A percentile compares a stretch with the other conserved stretches of the same genome.
These are phyloP conservation scores for Septoria linicola DNA, from an alignment of 2,329 filamentous ascomycete species.

Conservation along the genomic window DNA sequence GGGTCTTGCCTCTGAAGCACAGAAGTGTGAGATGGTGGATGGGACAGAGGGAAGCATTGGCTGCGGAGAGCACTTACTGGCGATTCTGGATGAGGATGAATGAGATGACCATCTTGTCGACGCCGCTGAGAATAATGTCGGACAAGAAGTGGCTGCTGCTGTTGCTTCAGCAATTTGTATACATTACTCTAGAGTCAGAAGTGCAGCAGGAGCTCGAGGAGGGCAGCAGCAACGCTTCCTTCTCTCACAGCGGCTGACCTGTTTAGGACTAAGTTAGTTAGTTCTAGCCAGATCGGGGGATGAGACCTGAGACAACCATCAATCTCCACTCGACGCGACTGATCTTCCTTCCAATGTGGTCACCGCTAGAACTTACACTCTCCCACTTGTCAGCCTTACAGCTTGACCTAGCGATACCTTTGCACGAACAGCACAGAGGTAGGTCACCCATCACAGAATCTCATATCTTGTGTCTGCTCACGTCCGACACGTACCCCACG, in stretches of 20 bases:
- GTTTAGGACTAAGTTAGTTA: too few relatives aligned
- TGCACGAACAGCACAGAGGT: constrained; percentile 4
- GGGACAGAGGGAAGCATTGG: constrained; percentile 1
- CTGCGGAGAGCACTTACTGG: constrained; percentile 56
- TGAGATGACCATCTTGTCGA: constrained; percentile 64
- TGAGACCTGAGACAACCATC: too few relatives aligned
- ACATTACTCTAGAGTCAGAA: not conserved
- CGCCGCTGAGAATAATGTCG: not conserved
- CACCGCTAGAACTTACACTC: too few relatives aligned
- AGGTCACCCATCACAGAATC: constrained; percentile 79
- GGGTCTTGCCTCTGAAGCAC: constrained; percentile 81
- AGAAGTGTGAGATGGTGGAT: constrained; percentile 21
- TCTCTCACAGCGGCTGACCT: too few relatives aligned
- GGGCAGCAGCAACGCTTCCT: too few relatives aligned
- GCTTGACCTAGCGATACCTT: too few relatives aligned
- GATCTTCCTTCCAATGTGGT: too few relatives aligned
- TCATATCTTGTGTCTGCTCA: constrained; percentile 61
- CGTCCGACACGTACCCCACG: constrained; percentile 16
- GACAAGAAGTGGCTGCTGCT: not conserved
- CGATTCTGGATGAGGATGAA: constrained; percentile 90
- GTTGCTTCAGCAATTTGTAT: too few relatives aligned
- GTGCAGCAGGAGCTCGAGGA: not conserved
- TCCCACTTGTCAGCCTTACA: too few relatives aligned
- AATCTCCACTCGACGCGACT: too few relatives aligned
- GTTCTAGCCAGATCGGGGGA: too few relatives aligned